phyloP scores from a whole-genome alignment of 768 basidiomycete genomes.

The Asterophora parasitica region DNA sequence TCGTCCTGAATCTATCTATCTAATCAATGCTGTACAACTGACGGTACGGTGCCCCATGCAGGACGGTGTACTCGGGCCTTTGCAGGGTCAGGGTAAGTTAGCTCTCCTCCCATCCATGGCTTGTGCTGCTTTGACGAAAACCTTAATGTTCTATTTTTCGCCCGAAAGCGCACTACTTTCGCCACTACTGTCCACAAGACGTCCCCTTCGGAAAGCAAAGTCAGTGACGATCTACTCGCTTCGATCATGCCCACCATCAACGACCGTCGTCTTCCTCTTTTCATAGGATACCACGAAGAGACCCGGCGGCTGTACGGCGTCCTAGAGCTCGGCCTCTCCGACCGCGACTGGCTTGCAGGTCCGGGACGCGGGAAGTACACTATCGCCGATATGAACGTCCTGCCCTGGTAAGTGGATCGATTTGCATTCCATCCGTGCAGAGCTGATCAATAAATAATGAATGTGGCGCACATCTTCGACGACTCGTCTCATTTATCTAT shows the following conservation, averaged over 20 bases:
- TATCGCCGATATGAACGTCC: constrained; percentile 68
- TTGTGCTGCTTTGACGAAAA: neutral
- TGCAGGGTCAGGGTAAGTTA: constrained; percentile 64
- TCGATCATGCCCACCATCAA: constrained; percentile 13
- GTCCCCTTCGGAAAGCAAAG: constrained; percentile 67
- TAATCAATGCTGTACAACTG: too few relatives aligned
- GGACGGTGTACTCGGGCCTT: constrained; percentile 84
- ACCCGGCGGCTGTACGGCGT: constrained; percentile 82
- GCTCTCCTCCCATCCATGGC: neutral
- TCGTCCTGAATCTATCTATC: neutral
- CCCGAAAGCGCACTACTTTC: constrained; percentile 62
- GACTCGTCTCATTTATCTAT: too few relatives aligned
- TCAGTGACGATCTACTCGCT: constrained; percentile 22
- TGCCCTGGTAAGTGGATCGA: constrained; percentile 47
- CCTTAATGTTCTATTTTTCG: neutral
- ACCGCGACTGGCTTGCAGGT: constrained; percentile 79
- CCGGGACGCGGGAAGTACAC: constrained; percentile 60
- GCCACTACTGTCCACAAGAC: constrained; percentile 56
- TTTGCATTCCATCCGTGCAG: neutral
- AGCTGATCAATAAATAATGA: neutral
- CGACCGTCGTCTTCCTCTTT: too few relatives aligned
- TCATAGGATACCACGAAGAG: constrained; percentile 71
- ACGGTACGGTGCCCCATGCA: constrained; percentile 18
- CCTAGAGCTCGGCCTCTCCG: constrained; percentile 69
- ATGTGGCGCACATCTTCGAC: neutral